Conservation (phyloP, 2,329 filamentous ascomycete genomes). For the Eurotiales sp. region DNA sequence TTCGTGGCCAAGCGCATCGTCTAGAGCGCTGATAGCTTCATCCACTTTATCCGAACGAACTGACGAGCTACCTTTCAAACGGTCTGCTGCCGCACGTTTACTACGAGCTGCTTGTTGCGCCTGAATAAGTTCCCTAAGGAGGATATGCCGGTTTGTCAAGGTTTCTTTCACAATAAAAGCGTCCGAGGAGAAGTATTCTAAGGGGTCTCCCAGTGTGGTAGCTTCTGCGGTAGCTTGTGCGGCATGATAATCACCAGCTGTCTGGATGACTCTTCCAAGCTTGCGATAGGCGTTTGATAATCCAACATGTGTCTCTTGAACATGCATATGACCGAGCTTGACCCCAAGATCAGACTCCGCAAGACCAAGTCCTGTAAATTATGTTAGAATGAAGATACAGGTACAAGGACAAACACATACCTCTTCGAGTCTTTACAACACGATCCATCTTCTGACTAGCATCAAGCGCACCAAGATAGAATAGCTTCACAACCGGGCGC, state of each 20-base stretch:
- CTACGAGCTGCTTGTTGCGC: slow-evolving; percentile 80
- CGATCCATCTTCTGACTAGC: slow-evolving; percentile 95
- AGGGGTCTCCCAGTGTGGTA: slow-evolving; percentile 86
- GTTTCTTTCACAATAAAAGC: slow-evolving; percentile 98
- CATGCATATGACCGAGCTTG: slow-evolving; percentile 79
- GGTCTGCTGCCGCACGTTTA: slow-evolving; percentile 80
- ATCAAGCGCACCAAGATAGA: slow-evolving; percentile 94
- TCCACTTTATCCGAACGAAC: slow-evolving; percentile 95
- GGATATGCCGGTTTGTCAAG: slow-evolving; percentile 92
- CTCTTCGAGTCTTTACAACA: slow-evolving; percentile 85
- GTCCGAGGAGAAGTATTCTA: slow-evolving; percentile 92
- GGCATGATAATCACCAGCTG: slow-evolving; percentile 90
- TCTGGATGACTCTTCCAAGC: slow-evolving; percentile 88
- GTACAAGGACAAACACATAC: slow-evolving; percentile 46
- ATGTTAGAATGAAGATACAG: slow-evolving; percentile 7
- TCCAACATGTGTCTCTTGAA: slow-evolving; percentile 85
- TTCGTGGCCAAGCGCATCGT: slow-evolving; percentile 82
- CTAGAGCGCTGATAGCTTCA: slow-evolving; percentile 86
- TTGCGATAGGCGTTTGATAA: slow-evolving; percentile 90
- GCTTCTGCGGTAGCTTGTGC: slow-evolving; percentile 96
- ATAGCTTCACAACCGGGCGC: slow-evolving; percentile 86
- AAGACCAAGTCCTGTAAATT: slow-evolving; percentile 70
- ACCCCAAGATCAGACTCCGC: slow-evolving; percentile 91
- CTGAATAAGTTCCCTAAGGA: slow-evolving; percentile 87
- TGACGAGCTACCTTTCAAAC: slow-evolving; percentile 79